Evolutionary conservation across 257 asterid species (phyloP), one percentile per base, ranked within the genome.

Genomic region (Nyctanthes arbortristis): DNA sequence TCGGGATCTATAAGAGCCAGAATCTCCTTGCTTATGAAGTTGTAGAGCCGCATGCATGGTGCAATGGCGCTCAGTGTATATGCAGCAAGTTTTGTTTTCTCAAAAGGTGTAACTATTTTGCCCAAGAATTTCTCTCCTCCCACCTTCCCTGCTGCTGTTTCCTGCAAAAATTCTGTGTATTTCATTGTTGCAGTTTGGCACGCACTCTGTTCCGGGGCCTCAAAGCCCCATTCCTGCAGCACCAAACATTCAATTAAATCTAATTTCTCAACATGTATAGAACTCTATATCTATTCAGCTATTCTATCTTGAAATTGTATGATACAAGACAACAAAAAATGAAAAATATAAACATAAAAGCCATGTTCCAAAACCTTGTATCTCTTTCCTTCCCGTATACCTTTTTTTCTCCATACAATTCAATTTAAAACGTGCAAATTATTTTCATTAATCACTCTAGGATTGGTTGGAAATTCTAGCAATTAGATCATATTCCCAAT

Each of bases 11-110:
- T 65, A 58, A 81, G 78, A 73, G 83, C 73, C 36, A 67, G 83
- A 34, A 84, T 82, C 71, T 82, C 88, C 71, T 68, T 77, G 36
- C 87, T 80, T 3, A 87, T 71, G 60, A 67, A 87, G 78, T 75
- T 77, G 74, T 74, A 87, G 73, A 87, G 86, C 79, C 89, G 84
- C 93, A 87, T 87, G 85, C 93, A 87, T 0, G 93, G 93, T 39
- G 93, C 77, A 65, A 87, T 82, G 20, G 81, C 90, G 7, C 90
- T 81, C 8, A 87, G 81, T 5, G 93, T 81, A 75, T 84, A 87
- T 16, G 90, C 87, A 49, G 90, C 93, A 57, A 87, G 74, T 61
- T 85, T 87, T 1, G 93, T 87, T 82, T 84, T 87, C 72, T 87
- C 93, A 40, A 87, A 87, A 18, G 93, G 93, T 5, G 93, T 87